Evolutionary conservation across 116 monocot species (phyloP).

Genomic region (Dioscorea cayenensis): DNA sequence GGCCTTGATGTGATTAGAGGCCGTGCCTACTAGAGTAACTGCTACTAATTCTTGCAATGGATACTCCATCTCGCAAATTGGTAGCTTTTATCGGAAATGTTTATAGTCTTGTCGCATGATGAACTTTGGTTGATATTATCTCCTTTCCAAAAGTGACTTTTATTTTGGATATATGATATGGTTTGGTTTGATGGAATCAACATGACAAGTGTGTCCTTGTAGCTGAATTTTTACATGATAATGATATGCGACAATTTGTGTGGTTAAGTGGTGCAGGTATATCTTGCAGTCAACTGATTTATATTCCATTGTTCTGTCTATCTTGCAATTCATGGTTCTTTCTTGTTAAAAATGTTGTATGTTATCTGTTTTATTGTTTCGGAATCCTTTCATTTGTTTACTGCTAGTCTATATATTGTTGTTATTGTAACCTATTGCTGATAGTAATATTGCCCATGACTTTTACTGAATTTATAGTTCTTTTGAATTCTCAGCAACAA

Average conservation of each 20-base stretch:
- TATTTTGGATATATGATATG: neutral
- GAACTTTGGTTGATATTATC: neutral
- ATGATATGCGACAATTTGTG: neutral
- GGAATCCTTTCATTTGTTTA: too few relatives aligned
- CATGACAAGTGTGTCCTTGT: neutral
- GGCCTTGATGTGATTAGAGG: constrained; percentile 31
- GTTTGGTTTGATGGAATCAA: neutral
- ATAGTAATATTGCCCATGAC: too few relatives aligned
- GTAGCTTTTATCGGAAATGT: neutral
- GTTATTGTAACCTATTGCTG: too few relatives aligned
- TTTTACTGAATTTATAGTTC: too few relatives aligned
- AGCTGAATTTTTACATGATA: neutral
- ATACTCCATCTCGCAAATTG: neutral
- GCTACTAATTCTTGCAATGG: neutral
- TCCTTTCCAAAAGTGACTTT: neutral
- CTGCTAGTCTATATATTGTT: too few relatives aligned
- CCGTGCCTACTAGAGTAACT: constrained; percentile 21
- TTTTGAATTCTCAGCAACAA: too few relatives aligned
- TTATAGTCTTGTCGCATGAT: neutral
- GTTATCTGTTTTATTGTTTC: too few relatives aligned
- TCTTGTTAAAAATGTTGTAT: too few relatives aligned
- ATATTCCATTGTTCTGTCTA: too few relatives aligned
- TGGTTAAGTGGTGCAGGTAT: too few relatives aligned
- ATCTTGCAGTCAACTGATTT: too few relatives aligned
- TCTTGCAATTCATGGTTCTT: too few relatives aligned